phyloP scores from a whole-genome alignment of 805 yeast genomes.

The Groenewaldozyma tartarivorans region DNA sequence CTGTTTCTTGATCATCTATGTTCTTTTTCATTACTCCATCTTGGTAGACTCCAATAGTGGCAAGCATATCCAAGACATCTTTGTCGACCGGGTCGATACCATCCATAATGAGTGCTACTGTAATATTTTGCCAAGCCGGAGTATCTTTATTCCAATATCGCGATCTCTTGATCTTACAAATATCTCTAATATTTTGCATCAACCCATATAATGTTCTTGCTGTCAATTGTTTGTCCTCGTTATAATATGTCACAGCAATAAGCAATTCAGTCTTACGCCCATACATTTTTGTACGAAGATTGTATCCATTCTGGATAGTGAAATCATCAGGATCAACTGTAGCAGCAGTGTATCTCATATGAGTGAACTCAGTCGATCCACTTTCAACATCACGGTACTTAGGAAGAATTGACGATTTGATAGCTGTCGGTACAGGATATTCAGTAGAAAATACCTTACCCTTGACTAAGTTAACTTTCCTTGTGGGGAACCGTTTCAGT shows the following conservation, averaged over 20 bases:
- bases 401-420: slow-evolving; percentile 28
- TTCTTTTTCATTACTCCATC: slow-evolving; percentile 54
- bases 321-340: slow-evolving; percentile 64
- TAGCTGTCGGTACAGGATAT: slow-evolving; percentile 33
- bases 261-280: slow-evolving; percentile 52
- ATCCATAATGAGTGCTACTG: slow-evolving; percentile 54
- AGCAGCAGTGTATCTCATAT: slow-evolving; percentile 55
- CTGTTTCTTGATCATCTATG: slow-evolving; percentile 50
- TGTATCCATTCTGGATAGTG: slow-evolving; percentile 41
- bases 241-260: slow-evolving; percentile 56
- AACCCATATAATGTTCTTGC: slow-evolving; percentile 57
- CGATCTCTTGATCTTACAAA: slow-evolving; percentile 39
- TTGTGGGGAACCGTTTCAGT: slow-evolving; percentile 26
- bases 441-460: slow-evolving; percentile 28
- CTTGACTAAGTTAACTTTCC: slow-evolving; percentile 29
- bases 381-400: slow-evolving; percentile 35
- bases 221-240: slow-evolving; percentile 53
- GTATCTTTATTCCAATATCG: slow-evolving; percentile 38
- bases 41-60: slow-evolving; percentile 57
- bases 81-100: slow-evolving; percentile 60
- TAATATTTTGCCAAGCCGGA: slow-evolving; percentile 56
- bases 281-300: slow-evolving; percentile 46
- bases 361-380: slow-evolving; percentile 42
- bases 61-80: slow-evolving; percentile 51
- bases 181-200: slow-evolving; percentile 53